Evolutionary conservation across 148 eudicot genomes (phyloP).

Genomic region (Rhododendron kiyosumense): DNA sequence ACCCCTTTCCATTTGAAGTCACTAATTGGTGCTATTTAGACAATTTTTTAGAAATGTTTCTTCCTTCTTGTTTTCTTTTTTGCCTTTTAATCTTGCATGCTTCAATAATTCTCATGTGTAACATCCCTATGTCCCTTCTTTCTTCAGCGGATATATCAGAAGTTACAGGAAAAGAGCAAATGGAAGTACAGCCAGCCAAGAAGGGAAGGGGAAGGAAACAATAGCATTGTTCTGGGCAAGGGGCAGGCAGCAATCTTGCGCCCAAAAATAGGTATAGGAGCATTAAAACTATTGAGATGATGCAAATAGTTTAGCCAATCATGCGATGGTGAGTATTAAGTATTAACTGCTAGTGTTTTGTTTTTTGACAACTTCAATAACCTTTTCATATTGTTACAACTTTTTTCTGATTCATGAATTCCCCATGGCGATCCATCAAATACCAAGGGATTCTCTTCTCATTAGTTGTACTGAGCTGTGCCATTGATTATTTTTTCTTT

Average conservation of each 20-base stretch:
- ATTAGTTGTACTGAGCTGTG: not conserved
- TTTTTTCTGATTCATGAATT: not conserved
- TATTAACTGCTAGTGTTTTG: not conserved
- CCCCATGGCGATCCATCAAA: not conserved
- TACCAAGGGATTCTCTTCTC: not conserved
- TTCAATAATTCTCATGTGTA: not conserved
- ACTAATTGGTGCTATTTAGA: no score
- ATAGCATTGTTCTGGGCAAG: slow-evolving; percentile 12
- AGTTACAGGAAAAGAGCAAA: slow-evolving; percentile 78
- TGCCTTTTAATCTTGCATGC: not conserved
- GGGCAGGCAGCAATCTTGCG: not conserved
- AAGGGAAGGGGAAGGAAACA: slow-evolving; percentile 97
- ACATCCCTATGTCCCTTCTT: not conserved
- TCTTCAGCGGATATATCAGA: slow-evolving; percentile 76
- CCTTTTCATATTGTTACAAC: not conserved
- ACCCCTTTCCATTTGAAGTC: no score
- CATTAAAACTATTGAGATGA: not conserved
- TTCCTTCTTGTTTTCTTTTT: not conserved
- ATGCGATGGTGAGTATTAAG: not conserved
- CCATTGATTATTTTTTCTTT: not conserved
- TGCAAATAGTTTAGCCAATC: not conserved
- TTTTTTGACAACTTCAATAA: not conserved
- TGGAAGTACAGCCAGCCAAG: slow-evolving; percentile 71
- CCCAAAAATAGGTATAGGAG: not conserved
- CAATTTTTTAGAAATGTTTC: no score